Evolutionary conservation across 192 early-diverging fungal species (phyloP).

Genomic region (Coemansia sp.): DNA sequence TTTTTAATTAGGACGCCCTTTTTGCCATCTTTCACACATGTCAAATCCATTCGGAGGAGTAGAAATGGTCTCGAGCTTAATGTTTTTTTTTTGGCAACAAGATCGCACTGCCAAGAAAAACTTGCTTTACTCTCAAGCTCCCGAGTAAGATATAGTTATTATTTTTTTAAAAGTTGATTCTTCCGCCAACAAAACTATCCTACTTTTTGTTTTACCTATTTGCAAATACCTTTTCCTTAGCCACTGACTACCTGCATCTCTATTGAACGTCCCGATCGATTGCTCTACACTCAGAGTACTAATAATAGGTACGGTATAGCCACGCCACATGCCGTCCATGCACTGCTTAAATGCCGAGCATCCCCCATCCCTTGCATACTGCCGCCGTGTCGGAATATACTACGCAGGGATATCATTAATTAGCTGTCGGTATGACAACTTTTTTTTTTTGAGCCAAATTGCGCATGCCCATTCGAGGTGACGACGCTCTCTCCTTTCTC

Average conservation of each 20-base stretch:
- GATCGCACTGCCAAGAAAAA: neutral
- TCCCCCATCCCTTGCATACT: neutral
- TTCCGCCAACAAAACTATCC: neutral
- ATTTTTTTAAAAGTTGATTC: neutral
- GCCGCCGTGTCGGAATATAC: neutral
- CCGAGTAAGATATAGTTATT: neutral
- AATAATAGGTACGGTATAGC: neutral
- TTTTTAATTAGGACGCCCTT: constrained; percentile 2
- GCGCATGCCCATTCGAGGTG: neutral
- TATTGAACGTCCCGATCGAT: neutral
- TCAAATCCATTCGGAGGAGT: neutral
- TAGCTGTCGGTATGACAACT: neutral
- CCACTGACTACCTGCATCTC: neutral
- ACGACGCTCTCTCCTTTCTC: neutral
- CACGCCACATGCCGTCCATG: neutral
- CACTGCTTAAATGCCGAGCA: constrained; percentile 1
- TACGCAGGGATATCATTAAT: constrained; percentile 1
- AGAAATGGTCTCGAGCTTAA: neutral
- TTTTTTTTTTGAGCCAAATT: neutral
- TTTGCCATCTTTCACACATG: neutral
- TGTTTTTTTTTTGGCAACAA: neutral
- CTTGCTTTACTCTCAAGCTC: neutral
- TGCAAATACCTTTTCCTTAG: neutral
- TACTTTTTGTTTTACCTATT: too few species aligned
- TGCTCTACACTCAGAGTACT: neutral